Evolutionary conservation across 306 rosid genomes (phyloP).

Genomic region (Urtica urens): DNA sequence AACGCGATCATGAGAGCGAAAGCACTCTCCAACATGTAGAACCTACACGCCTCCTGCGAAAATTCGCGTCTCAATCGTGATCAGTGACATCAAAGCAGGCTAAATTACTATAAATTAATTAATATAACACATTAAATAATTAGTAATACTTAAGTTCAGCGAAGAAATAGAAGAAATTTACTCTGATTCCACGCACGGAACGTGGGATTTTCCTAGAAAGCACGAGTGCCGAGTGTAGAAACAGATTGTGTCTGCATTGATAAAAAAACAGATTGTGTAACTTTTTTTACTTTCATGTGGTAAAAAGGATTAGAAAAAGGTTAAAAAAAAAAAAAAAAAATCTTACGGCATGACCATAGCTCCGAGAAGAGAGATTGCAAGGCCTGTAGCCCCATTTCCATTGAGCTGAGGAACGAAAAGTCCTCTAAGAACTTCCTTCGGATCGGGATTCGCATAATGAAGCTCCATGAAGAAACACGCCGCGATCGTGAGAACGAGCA

Average conservation of each 20-base stretch:
- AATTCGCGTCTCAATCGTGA: conserved; percentile 6
- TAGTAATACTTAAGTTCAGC: too few relatives aligned
- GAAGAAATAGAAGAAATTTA: conserved; percentile 31
- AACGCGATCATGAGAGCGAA: conserved; percentile 88
- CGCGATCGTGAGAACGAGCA: conserved; percentile 80
- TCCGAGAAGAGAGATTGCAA: conserved; percentile 96
- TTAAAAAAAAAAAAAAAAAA: conserved; percentile 7
- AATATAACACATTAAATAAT: too few relatives aligned
- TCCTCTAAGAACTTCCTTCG: conserved; percentile 56
- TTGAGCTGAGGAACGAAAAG: conserved; percentile 81
- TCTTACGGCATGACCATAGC: conserved; percentile 99
- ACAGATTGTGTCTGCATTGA: conserved; percentile 98
- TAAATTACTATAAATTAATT: too few relatives aligned
- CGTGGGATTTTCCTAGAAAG: conserved; percentile 90
- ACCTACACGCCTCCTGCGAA: conserved; percentile 87
- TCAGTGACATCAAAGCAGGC: not conserved
- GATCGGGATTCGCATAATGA: conserved; percentile 74
- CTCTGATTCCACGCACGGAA: conserved; percentile 70
- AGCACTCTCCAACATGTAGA: conserved; percentile 82
- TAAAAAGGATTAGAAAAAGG: too few relatives aligned
- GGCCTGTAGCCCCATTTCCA: conserved; percentile 89
- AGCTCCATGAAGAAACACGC: conserved; percentile 84
- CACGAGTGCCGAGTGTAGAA: conserved; percentile 95
- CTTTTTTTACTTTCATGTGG: not conserved
- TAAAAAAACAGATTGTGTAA: too few relatives aligned